phyloP scores from a whole-genome alignment of 768 basidiomycete species.

The Leucocoprinus birnbaumii region DNA sequence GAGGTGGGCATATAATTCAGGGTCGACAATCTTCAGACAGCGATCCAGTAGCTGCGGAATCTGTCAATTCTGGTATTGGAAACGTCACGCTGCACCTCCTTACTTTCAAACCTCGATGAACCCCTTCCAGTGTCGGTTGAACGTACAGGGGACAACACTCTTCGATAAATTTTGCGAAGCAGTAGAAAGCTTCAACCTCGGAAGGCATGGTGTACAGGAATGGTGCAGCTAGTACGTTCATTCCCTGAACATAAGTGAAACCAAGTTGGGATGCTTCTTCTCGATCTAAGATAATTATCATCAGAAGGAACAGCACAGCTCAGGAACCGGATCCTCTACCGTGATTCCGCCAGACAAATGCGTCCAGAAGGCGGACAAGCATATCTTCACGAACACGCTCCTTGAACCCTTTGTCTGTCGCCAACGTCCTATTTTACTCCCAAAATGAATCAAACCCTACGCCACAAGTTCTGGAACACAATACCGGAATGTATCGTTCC shows the following conservation, averaged over 20 bases:
- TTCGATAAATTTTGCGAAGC: constrained; percentile 96
- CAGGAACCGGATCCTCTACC: constrained; percentile 40
- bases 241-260: constrained; percentile 97
- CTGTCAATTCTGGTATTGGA: neutral
- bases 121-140: constrained; percentile 92
- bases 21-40: constrained; percentile 90
- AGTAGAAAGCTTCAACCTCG: constrained; percentile 97
- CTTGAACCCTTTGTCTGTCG: constrained; percentile 97
- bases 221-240: constrained; percentile 98
- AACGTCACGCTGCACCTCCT: constrained; percentile 13
- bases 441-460: neutral
- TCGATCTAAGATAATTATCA: constrained; percentile 45
- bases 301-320: neutral
- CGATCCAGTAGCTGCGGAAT: constrained; percentile 77
- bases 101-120: constrained; percentile 92
- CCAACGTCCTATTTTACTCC: constrained; percentile 63
- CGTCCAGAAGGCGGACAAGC: constrained; percentile 94
- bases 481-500: constrained; percentile 95
- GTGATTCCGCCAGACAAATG: constrained; percentile 95
- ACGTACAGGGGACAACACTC: constrained; percentile 95
- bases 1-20: constrained; percentile 77
- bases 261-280: constrained; percentile 77
- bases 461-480: neutral
- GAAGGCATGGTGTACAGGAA: constrained; percentile 98
- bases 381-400: constrained; percentile 96